Percentiles rank a stretch among this genome's conserved stretches.
Evolutionary conservation across 805 yeast species (phyloP).

Genomic region (Starmera pachycereana): DNA sequence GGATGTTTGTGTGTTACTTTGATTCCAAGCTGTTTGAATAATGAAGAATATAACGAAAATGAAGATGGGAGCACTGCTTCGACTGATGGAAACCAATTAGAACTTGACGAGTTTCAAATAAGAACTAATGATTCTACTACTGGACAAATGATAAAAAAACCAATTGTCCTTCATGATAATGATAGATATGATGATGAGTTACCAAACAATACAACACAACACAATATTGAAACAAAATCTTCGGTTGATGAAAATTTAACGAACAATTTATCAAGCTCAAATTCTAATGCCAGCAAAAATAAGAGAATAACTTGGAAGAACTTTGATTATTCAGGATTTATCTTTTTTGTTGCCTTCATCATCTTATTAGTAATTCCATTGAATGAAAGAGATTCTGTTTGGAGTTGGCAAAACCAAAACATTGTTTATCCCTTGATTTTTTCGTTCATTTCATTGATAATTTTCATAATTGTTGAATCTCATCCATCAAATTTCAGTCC

Average conservation of each 20-base stretch:
- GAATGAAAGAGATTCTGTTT: constrained; percentile 43
- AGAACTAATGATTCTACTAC: too few relatives aligned
- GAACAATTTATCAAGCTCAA: constrained; percentile 26
- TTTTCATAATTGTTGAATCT: constrained; percentile 36
- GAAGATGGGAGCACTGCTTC: too few relatives aligned
- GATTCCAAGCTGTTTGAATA: constrained; percentile 16
- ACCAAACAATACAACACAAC: too few relatives aligned
- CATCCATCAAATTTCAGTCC: constrained; percentile 33
- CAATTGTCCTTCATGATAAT: too few relatives aligned
- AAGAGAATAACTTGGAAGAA: constrained; percentile 26
- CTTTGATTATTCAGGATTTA: constrained; percentile 42
- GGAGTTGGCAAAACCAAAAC: constrained; percentile 34
- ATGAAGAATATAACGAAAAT: too few relatives aligned
- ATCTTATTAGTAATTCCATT: constrained; percentile 40
- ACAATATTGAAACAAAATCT: too few relatives aligned
- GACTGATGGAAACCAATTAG: too few relatives aligned
- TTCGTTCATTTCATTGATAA: constrained; percentile 24
- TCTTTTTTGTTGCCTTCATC: constrained; percentile 33
- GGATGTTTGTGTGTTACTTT: constrained; percentile 18
- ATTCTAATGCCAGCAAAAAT: constrained; percentile 8
- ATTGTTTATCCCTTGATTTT: constrained; percentile 16
- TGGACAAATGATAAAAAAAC: too few relatives aligned
- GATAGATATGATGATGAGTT: too few relatives aligned
- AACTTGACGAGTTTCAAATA: too few relatives aligned
- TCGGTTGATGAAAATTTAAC: constrained; percentile 14